Evolutionary conservation across 495 filamentous ascomycete species (phyloP), one percentile per base, ranked within the genome.

Genomic region (Neurospora hispaniola): DNA sequence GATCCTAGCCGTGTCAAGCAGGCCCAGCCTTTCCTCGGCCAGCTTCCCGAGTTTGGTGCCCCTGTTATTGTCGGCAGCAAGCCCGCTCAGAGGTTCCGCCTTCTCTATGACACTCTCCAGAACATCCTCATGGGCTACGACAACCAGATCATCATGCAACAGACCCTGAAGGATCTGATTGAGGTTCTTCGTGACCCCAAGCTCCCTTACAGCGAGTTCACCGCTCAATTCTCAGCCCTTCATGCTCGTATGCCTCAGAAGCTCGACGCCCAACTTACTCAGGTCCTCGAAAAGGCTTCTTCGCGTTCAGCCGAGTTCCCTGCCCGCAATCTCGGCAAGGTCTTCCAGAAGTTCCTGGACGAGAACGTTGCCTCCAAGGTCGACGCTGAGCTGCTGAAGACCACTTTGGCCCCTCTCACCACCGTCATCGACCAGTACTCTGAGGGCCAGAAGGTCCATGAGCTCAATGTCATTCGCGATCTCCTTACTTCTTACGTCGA

Each of bases 1-100:
- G 96, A 99, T 80, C 96, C 96, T 14, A 93, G 92, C 68, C 93
- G 94, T 75, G 94, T 99, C 79, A 97, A 98, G 87, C 94, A 97
- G 75, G 96, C 96, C 16, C 92, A 97, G 80, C 91, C 96, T n/a
- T 99, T 97, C 88, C 85, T 94, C 70, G 96, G 92, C 42, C 92
- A 96, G 79, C 90, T 99, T 70, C 94, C 94, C 48, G 91, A 93
- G 68, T 87, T 97, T 71, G 96, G 96, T 42, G 86, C 90, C 42
- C 94, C 96, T 18, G 90, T 93, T 73, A 88, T 98, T 38, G 88
- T 94, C 62, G 96, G 96, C 77, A 94, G 80, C 85, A 99, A 98
- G 86, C 93, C 96, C 59, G 90, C 95, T 12, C 96, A 99, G 85
- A 85, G 88, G 71, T 98, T 97, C 82, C 82, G 88, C 20, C 84